A percentile compares a stretch with the other conserved stretches of the same genome.
Evolutionary conservation across 176 grass and related monocot species (phyloP).

Genomic region (Oryza meyeriana): DNA sequence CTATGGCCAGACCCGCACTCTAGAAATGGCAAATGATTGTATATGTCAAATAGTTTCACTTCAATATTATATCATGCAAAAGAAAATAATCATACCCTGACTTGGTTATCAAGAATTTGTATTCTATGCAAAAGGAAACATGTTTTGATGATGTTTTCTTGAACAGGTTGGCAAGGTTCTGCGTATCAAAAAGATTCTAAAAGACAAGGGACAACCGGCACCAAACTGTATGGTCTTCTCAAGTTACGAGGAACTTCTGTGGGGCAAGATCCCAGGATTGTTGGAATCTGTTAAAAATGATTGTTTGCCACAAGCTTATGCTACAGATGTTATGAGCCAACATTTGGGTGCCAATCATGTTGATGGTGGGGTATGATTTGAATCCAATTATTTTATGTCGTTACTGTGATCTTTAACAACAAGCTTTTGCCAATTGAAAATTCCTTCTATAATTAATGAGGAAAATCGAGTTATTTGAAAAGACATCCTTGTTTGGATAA

Average conservation of each 20-base stretch:
- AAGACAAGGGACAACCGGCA: conserved; percentile 33
- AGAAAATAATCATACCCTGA: background rate
- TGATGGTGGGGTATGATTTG: conserved; percentile 59
- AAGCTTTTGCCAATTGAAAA: background rate
- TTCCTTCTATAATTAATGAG: background rate
- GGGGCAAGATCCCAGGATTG: conserved; percentile 61
- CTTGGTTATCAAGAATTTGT: background rate
- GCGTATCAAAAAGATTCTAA: conserved; percentile 65
- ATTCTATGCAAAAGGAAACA: background rate
- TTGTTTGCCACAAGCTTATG: conserved; percentile 60
- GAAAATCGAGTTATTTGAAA: background rate
- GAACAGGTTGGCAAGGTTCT: conserved; percentile 78
- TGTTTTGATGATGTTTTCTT: conserved; percentile 7
- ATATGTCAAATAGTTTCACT: background rate
- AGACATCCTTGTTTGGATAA: background rate
- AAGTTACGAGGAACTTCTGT: conserved; percentile 67
- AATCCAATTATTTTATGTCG: conserved; percentile 5
- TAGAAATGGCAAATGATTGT: background rate
- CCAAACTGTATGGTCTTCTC: conserved; percentile 53
- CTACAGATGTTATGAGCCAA: conserved; percentile 62
- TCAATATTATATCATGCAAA: background rate
- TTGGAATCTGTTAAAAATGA: conserved; percentile 56
- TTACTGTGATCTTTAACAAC: background rate
- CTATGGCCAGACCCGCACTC: background rate
- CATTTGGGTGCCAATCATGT: conserved; percentile 62